Conservation (phyloP, 768 basidiomycete species). For the Russula brevipes region DNA sequence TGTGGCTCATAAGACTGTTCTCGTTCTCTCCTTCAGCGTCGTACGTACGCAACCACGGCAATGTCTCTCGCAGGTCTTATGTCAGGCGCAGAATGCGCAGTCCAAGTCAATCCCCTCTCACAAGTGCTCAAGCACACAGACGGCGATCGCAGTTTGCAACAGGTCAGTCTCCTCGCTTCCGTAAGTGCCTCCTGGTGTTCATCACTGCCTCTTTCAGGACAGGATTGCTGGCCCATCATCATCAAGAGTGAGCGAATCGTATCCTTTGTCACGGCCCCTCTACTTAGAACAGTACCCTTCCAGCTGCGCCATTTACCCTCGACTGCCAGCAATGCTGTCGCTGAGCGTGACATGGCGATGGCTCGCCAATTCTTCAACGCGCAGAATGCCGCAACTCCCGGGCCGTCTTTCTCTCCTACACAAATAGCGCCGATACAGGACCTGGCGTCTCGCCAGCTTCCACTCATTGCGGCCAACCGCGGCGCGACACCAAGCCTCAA, state of each 20-base stretch:
- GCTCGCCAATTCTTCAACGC: slow-evolving; percentile 77
- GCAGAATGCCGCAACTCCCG: slow-evolving; percentile 34
- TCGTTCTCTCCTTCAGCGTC: neutral
- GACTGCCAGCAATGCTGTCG: slow-evolving; percentile 43
- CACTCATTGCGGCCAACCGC: slow-evolving; percentile 29
- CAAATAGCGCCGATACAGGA: slow-evolving; percentile 34
- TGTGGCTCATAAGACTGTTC: neutral
- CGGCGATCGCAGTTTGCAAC: slow-evolving; percentile 81
- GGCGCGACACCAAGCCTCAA: slow-evolving; percentile 2
- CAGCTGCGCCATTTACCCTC: slow-evolving; percentile 76
- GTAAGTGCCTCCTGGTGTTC: neutral
- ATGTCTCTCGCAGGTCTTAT: slow-evolving; percentile 79
- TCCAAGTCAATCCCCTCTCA: slow-evolving; percentile 77
- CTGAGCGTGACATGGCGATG: slow-evolving; percentile 63
- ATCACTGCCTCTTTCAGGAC: slow-evolving; percentile 45
- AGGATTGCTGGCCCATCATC: slow-evolving; percentile 69
- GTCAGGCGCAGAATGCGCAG: slow-evolving; percentile 87
- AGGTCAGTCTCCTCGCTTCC: slow-evolving; percentile 43
- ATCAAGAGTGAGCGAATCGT: slow-evolving; percentile 46
- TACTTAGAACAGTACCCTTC: too few species aligned
- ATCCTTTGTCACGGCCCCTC: neutral
- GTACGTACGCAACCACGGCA: neutral
- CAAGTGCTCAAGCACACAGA: slow-evolving; percentile 89
- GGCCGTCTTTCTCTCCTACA: slow-evolving; percentile 36
- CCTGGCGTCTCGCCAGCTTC: slow-evolving; percentile 28